phyloP scores from a whole-genome alignment of 495 filamentous ascomycete genomes.

The Talaromyces stipitatus region DNA sequence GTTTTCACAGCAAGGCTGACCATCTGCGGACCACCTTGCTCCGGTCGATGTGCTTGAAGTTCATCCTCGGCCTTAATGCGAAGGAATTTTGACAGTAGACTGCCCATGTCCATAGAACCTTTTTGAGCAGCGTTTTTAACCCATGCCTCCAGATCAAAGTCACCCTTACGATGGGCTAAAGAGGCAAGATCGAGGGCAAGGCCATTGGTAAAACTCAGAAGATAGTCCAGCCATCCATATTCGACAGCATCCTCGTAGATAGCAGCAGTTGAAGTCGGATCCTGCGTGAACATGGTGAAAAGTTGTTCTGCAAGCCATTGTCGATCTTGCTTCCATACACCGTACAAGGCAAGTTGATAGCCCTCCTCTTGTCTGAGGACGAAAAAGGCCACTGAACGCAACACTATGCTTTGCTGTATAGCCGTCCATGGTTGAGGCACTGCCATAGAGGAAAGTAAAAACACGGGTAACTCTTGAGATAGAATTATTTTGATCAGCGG shows the following conservation, averaged over 20 bases:
- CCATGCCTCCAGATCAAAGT: slow-evolving; percentile 79
- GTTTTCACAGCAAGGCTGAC: slow-evolving; percentile 76
- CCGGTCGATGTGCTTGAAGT: slow-evolving; percentile 55
- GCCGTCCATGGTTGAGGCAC: slow-evolving; percentile 57
- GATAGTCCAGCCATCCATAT: slow-evolving; percentile 74
- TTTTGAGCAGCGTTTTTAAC: slow-evolving; percentile 56
- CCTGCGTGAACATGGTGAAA: slow-evolving; percentile 66
- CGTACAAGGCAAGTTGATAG: slow-evolving; percentile 78
- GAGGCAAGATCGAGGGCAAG: slow-evolving; percentile 87
- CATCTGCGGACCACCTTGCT: slow-evolving; percentile 52
- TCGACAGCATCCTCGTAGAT: slow-evolving; percentile 77
- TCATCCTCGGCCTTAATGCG: slow-evolving; percentile 79
- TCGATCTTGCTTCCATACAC: slow-evolving; percentile 80
- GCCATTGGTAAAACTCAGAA: slow-evolving; percentile 64
- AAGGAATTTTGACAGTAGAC: slow-evolving; percentile 64
- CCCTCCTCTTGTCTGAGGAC: slow-evolving; percentile 56
- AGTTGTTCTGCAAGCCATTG: slow-evolving; percentile 74
- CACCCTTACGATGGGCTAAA: slow-evolving; percentile 73
- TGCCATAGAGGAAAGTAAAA: slow-evolving; percentile 69
- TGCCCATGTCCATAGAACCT: slow-evolving; percentile 50
- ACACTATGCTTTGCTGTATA: slow-evolving; percentile 54
- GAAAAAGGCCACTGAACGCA: slow-evolving; percentile 53
- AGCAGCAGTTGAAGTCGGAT: slow-evolving; percentile 63
- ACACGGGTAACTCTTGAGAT: slow-evolving; percentile 51
- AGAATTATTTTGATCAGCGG: slow-evolving; percentile 45